A percentile compares a stretch with the other conserved stretches of the same genome.
Conservation (phyloP, 176 grass and related monocot genomes). For the Neostapfia colusana region DNA sequence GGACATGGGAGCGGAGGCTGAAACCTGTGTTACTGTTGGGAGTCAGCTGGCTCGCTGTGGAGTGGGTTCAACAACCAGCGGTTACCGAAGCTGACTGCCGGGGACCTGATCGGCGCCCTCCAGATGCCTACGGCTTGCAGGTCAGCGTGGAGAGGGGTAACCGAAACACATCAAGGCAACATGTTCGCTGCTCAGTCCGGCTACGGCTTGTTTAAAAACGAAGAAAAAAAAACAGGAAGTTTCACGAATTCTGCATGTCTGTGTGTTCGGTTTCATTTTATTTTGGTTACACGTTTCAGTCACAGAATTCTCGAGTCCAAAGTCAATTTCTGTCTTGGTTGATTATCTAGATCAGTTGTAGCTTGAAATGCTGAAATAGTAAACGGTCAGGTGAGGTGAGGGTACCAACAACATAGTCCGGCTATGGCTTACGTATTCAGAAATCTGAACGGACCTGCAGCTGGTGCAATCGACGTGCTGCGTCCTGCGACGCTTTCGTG, state of each 20-base stretch:
- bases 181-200: too few species aligned
- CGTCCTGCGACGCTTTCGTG: not conserved
- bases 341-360: not conserved
- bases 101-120: too few species aligned
- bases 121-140: too few species aligned
- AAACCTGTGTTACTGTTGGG: too few species aligned
- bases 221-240: not conserved
- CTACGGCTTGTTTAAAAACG: too few species aligned
- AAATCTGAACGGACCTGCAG: not conserved
- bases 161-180: too few species aligned
- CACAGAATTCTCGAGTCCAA: not conserved
- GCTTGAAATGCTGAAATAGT: not conserved
- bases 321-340: not conserved
- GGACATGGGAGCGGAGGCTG: too few species aligned
- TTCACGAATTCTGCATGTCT: not conserved
- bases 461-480: not conserved
- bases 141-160: too few species aligned
- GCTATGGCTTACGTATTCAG: not conserved
- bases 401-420: not conserved
- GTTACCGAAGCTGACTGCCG: too few species aligned
- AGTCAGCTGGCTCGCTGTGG: too few species aligned
- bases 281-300: not conserved
- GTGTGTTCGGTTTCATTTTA: not conserved
- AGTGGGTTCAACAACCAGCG: too few species aligned
- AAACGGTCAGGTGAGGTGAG: not conserved